Evolutionary conservation across 768 basidiomycete species (phyloP).

Genomic region (Pseudohyphozyma bogoriensis): DNA sequence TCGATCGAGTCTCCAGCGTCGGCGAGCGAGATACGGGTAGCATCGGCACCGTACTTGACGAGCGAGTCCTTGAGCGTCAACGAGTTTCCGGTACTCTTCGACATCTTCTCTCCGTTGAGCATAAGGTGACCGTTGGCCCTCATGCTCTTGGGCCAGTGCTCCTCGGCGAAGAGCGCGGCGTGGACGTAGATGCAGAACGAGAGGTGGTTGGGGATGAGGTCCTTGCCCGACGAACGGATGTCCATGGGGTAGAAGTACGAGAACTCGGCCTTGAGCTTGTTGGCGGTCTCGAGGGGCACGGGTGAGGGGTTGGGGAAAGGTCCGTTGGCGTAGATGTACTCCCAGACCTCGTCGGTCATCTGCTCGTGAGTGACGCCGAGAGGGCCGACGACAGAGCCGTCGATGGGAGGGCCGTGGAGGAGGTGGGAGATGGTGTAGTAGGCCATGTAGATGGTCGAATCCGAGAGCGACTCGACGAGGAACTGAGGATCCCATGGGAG

Average conservation of each 20-base stretch:
- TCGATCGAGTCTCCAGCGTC: constrained; percentile 96
- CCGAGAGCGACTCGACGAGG: constrained; percentile 90
- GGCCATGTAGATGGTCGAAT: constrained; percentile 97
- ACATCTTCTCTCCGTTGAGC: constrained; percentile 98
- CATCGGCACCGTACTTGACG: constrained; percentile 93
- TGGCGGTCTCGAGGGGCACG: constrained; percentile 63
- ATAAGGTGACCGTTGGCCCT: constrained; percentile 92
- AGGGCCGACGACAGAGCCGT: constrained; percentile 68
- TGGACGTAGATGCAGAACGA: constrained; percentile 92
- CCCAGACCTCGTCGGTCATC: constrained; percentile 97
- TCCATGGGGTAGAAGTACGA: constrained; percentile 98
- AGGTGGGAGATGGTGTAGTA: constrained; percentile 93
- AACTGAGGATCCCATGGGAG: constrained; percentile 95
- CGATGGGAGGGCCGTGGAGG: constrained; percentile 74
- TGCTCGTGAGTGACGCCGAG: constrained; percentile 78
- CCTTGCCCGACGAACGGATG: constrained; percentile 94
- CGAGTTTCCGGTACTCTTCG: constrained; percentile 90
- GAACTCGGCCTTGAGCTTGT: constrained; percentile 79
- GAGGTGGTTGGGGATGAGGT: constrained; percentile 87
- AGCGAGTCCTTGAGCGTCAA: constrained; percentile 80
- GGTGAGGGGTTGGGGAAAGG: constrained; percentile 45
- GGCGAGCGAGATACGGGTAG: constrained; percentile 79
- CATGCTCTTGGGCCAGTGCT: constrained; percentile 84
- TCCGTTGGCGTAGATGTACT: constrained; percentile 73
- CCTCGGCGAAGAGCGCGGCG: constrained; percentile 78